Evolutionary conservation across 164 flowering plant species (phyloP), one percentile per base, ranked within the genome.

Genomic region (Aristolochia californica): DNA sequence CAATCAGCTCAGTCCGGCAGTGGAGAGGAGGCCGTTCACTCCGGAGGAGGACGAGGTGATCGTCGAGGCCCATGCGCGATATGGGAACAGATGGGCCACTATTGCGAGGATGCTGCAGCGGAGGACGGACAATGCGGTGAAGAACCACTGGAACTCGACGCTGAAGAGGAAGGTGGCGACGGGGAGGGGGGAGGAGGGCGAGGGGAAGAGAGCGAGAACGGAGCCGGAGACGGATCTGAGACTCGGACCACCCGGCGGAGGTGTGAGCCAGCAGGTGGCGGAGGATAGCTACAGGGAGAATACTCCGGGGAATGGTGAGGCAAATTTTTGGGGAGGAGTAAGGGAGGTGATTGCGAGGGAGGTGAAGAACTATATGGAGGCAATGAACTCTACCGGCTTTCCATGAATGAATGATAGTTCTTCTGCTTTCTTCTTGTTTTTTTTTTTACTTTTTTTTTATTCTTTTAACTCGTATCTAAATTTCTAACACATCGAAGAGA

Each of bases 81-180:
- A 74, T 49, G 97, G 97, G 5, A 88, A 88, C 78, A 82, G 83
- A 60, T 88, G 96, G 96, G 96, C 96, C 22, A 78, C 94, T 45
- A 88, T 88, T 52, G 85, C 96, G 3, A 75, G 96, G 4, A 68
- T 88, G 7, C 77, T 88, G 43, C 58, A 62, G 13, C 94, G 97
- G 14, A 81, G 97, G 16, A 86, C 97, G 14, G 97, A 88, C 58
- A 88, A 88, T 83, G 87, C 97, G 44, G 75, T 88, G 0, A 88
- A 88, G 66, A 88, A 88, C 62, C 97, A 86, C 69, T 88, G 97
- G 94, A 86, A 86, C 68, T 84, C 91, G 20, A 84, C 96, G 5
- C 74, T 85, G 4, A 88, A 91, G 72, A 62, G 96, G 2, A 88
- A 85, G 68, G 26, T 26, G 1, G 45, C 30, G n/a, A 12, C 23